These are phyloP conservation scores for Geosmithia flava DNA, from an alignment of 2,329 filamentous ascomycete genomes.

Conservation along the genomic window DNA sequence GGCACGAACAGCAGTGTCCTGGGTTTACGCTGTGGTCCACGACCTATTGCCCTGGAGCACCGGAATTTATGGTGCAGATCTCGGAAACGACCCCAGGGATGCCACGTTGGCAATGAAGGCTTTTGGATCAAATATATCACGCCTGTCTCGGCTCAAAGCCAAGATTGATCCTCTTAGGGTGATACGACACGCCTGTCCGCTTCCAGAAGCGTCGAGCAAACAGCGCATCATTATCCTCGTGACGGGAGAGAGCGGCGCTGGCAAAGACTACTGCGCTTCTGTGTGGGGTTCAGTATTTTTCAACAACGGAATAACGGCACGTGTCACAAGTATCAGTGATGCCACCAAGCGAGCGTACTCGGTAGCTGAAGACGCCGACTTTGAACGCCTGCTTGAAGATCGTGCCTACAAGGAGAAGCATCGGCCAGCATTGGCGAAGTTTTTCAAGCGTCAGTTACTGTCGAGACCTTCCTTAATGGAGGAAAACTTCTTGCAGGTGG, in stretches of 20 bases:
- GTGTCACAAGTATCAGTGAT: slow-evolving; percentile 42
- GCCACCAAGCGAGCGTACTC: slow-evolving; percentile 45
- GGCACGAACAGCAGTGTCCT: slow-evolving; percentile 25
- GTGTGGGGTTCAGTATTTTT: slow-evolving; percentile 34
- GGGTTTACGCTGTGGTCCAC: slow-evolving; percentile 42
- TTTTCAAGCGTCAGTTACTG: slow-evolving; percentile 32
- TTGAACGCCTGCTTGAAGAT: slow-evolving; percentile 33
- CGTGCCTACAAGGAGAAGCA: slow-evolving; percentile 52
- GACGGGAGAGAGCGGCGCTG: slow-evolving; percentile 38
- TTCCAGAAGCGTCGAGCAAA: slow-evolving; percentile 21
- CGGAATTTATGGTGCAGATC: slow-evolving; percentile 47
- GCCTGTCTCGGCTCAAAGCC: slow-evolving; percentile 38
- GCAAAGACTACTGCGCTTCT: slow-evolving; percentile 48
- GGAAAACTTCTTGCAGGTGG: slow-evolving; percentile 35
- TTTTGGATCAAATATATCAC: slow-evolving; percentile 41
- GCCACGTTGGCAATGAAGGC: slow-evolving; percentile 33
- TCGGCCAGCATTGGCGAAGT: slow-evolving; percentile 35
- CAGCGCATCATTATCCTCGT: slow-evolving; percentile 43
- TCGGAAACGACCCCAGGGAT: slow-evolving; percentile 50
- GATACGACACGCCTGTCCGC: slow-evolving; percentile 41
- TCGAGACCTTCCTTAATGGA: slow-evolving; percentile 31
- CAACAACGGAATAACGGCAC: slow-evolving; percentile 17
- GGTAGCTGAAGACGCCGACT: slow-evolving; percentile 29
- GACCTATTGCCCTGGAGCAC: slow-evolving; percentile 34
- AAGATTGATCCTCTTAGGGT: slow-evolving; percentile 34